A percentile compares a stretch with the other conserved stretches of the same genome.
phyloP scores from a whole-genome alignment of 768 basidiomycete genomes.

The Boletus huronensis region DNA sequence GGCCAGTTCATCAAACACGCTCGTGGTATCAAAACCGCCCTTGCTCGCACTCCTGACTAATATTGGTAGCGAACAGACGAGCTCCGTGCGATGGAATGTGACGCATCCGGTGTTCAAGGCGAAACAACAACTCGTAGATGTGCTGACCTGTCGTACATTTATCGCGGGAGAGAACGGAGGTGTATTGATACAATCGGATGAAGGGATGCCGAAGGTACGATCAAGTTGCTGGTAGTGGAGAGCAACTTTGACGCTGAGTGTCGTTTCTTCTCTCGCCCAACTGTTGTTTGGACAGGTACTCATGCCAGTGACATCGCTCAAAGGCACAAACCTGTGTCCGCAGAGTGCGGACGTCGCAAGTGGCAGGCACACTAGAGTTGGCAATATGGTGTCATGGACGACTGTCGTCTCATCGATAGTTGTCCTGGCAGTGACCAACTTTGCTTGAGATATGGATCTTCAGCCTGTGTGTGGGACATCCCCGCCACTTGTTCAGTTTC shows the following conservation, averaged over 20 bases:
- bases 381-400: constrained; percentile 6
- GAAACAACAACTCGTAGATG: constrained; percentile 47
- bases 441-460: constrained; percentile 6
- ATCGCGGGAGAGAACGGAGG: constrained; percentile 40
- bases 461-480: background rate
- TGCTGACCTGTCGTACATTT: constrained; percentile 45
- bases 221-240: background rate
- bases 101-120: constrained; percentile 38
- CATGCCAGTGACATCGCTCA: constrained; percentile 31
- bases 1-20: constrained; percentile 35
- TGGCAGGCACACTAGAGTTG: background rate
- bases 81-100: constrained; percentile 40
- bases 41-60: constrained; percentile 57
- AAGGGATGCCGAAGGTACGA: constrained; percentile 47
- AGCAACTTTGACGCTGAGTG: background rate
- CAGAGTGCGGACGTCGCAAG: constrained; percentile 7
- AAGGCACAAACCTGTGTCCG: constrained; percentile 19
- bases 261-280: background rate
- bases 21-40: constrained; percentile 54
- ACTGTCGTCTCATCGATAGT: background rate
- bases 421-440: constrained; percentile 1
- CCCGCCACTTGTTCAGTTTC: background rate
- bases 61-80: constrained; percentile 38
- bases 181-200: constrained; percentile 35
- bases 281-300: constrained; percentile 28